These are phyloP conservation scores for Talaromyces albobiverticillius DNA, from an alignment of 2,329 filamentous ascomycete genomes.

Conservation along the genomic window DNA sequence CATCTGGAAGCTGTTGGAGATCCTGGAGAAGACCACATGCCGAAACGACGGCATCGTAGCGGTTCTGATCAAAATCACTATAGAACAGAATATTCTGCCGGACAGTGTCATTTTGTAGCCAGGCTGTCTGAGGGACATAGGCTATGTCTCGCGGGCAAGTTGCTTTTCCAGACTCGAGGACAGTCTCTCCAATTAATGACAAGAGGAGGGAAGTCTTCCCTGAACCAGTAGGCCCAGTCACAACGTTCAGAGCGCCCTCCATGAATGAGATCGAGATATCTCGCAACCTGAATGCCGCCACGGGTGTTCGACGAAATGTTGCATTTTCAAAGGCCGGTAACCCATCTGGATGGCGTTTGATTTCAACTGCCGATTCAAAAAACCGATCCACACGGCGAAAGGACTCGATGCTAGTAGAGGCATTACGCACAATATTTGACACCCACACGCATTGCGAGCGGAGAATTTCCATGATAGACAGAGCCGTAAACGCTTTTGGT, in stretches of 20 bases:
- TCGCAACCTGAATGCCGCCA: slow-evolving; percentile 50
- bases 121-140: slow-evolving; percentile 61
- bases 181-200: slow-evolving; percentile 25
- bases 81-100: slow-evolving; percentile 65
- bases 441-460: slow-evolving; percentile 53
- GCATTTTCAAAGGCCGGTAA: slow-evolving; percentile 48
- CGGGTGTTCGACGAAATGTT: slow-evolving; percentile 51
- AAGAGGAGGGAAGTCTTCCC: slow-evolving; percentile 57
- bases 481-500: slow-evolving; percentile 58
- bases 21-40: slow-evolving; percentile 60
- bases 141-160: slow-evolving; percentile 53
- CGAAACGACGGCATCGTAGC: slow-evolving; percentile 60
- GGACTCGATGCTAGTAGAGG: slow-evolving; percentile 47
- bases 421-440: slow-evolving; percentile 43
- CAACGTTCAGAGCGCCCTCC: slow-evolving; percentile 53
- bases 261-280: slow-evolving; percentile 47
- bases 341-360: slow-evolving; percentile 50
- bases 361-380: slow-evolving; percentile 50
- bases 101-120: slow-evolving; percentile 65
- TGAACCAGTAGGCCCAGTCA: slow-evolving; percentile 55
- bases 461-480: slow-evolving; percentile 54
- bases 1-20: slow-evolving; percentile 54
- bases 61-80: slow-evolving; percentile 50
- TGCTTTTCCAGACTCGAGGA: slow-evolving; percentile 22
- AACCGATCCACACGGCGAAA: slow-evolving; percentile 55